Percentiles rank a stretch among this genome's conserved stretches.
Evolutionary conservation across 2,329 filamentous ascomycete species (phyloP).

Genomic region (Elsinoe necatrix): DNA sequence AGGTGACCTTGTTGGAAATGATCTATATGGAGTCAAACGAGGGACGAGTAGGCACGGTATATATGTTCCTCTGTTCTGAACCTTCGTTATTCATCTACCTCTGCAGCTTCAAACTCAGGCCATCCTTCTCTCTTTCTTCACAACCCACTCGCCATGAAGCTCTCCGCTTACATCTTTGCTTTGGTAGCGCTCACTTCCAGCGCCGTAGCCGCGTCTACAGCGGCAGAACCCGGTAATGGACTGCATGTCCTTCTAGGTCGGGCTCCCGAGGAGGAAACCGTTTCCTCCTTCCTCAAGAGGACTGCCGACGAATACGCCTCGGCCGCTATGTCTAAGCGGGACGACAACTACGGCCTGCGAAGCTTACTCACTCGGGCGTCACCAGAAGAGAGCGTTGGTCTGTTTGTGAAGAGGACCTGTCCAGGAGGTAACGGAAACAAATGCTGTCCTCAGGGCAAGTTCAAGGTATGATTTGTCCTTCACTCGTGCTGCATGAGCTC

Average conservation of each 20-base stretch:
- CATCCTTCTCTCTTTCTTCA: no score
- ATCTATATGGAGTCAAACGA: no score
- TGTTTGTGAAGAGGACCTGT: neutral
- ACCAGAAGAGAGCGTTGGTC: neutral
- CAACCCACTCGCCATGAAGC: no score
- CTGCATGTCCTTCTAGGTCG: neutral
- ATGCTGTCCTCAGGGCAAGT: neutral
- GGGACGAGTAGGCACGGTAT: no score
- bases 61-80: no score
- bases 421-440: neutral
- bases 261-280: neutral
- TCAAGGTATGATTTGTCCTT: neutral
- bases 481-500: neutral
- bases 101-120: no score
- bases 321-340: neutral
- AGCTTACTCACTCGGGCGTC: neutral
- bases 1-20: no score
- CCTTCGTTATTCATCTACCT: no score
- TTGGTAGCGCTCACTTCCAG: neutral
- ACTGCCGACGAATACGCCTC: neutral
- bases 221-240: neutral
- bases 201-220: neutral
- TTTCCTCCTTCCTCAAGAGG: neutral
- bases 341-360: neutral
- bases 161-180: neutral